Conservation (phyloP, 148 eudicot species). For the Nepenthes mirabilis region DNA sequence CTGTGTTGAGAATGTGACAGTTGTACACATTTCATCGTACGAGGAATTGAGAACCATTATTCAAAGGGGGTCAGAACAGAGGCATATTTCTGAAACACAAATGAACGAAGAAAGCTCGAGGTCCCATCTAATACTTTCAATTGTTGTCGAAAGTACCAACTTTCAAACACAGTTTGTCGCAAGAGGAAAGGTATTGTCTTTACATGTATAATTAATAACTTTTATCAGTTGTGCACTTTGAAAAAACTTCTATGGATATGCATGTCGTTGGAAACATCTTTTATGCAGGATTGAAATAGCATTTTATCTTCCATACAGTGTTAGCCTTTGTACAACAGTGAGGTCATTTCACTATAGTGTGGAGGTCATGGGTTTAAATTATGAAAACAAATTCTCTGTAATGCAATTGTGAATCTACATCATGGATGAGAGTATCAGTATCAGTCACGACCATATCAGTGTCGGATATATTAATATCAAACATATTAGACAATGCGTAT, state of each 20-base stretch:
- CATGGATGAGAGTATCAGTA: too few relatives aligned
- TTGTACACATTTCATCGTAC: slow-evolving; percentile 42
- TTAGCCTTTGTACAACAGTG: too few relatives aligned
- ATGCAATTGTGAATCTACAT: too few relatives aligned
- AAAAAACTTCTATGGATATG: background rate
- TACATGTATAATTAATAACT: background rate
- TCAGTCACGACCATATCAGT: too few relatives aligned
- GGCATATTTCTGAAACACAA: slow-evolving; percentile 88
- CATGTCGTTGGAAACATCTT: background rate
- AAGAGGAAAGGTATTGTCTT: slow-evolving; percentile 75
- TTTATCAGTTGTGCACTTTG: background rate
- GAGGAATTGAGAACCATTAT: slow-evolving; percentile 67
- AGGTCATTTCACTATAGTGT: too few relatives aligned
- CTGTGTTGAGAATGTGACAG: slow-evolving; percentile 72
- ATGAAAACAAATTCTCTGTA: too few relatives aligned
- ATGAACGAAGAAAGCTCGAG: slow-evolving; percentile 98
- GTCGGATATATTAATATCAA: too few relatives aligned
- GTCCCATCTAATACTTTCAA: slow-evolving; percentile 84
- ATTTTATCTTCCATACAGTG: too few relatives aligned
- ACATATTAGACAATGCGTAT: too few relatives aligned
- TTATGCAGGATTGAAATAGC: too few relatives aligned
- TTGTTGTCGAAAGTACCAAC: slow-evolving; percentile 85
- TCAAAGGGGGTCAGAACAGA: slow-evolving; percentile 80
- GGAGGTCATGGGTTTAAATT: too few relatives aligned
- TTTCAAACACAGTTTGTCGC: slow-evolving; percentile 93